Percentiles rank a stretch among this genome's conserved stretches.
These are phyloP conservation scores for Peronospora destructor DNA, from an alignment of 352 stramenopile genomes.

Conservation along the genomic window DNA sequence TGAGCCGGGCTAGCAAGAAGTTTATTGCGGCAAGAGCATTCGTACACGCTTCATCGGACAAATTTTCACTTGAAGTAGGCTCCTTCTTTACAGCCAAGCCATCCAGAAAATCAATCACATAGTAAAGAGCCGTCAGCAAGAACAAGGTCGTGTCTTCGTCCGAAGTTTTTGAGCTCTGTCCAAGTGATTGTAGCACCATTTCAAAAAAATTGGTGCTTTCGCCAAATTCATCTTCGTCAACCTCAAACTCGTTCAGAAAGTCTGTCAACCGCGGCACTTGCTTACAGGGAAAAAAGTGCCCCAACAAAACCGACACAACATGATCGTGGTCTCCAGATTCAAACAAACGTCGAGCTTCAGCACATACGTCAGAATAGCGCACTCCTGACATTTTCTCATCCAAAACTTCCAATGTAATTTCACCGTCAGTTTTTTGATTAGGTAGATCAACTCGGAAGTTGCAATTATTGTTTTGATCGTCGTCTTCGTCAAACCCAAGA, in stretches of 20 bases:
- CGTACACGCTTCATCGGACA: slow-evolving; percentile 25
- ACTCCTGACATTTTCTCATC: slow-evolving; percentile 45
- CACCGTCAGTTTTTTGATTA: slow-evolving; percentile 35
- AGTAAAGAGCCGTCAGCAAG: slow-evolving; percentile 36
- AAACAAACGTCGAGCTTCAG: slow-evolving; percentile 40
- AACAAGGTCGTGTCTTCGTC: slow-evolving; percentile 28
- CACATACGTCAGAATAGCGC: slow-evolving; percentile 50
- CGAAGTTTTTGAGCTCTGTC: slow-evolving; percentile 30
- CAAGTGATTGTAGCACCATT: slow-evolving; percentile 37
- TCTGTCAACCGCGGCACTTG: slow-evolving; percentile 43
- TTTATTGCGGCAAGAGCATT: slow-evolving; percentile 33
- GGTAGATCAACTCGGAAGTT: slow-evolving; percentile 28
- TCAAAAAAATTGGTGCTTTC: slow-evolving; percentile 27
- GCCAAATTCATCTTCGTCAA: slow-evolving; percentile 22
- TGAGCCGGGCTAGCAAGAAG: slow-evolving; percentile 32
- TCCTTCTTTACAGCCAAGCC: slow-evolving; percentile 16
- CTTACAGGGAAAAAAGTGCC: slow-evolving; percentile 48
- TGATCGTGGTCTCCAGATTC: slow-evolving; percentile 31
- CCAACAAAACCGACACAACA: slow-evolving; percentile 34
- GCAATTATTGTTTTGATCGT: not conserved
- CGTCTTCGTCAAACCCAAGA: slow-evolving; percentile 1
- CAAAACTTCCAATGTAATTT: slow-evolving; percentile 37
- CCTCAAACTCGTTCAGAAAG: slow-evolving; percentile 55
- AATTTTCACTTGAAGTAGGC: slow-evolving; percentile 12
- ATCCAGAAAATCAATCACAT: slow-evolving; percentile 37